phyloP scores from a whole-genome alignment of 441 rosid genomes.

The Croton laevigatus region DNA sequence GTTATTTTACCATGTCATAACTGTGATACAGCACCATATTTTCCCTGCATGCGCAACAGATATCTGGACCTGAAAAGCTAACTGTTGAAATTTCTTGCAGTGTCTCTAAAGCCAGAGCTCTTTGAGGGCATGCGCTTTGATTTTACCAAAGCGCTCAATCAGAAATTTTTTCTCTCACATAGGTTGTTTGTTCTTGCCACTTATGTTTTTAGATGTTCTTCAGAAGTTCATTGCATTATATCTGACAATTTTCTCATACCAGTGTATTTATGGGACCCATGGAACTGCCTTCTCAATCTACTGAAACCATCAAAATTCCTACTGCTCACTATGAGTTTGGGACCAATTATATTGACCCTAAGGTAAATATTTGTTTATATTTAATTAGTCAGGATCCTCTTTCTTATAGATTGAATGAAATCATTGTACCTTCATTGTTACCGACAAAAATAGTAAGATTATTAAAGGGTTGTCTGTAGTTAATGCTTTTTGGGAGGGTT shows the following conservation, averaged over 20 bases:
- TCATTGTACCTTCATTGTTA: background rate
- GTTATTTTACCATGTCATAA: background rate
- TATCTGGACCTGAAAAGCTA: background rate
- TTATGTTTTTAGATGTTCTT: background rate
- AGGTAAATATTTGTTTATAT: slow-evolving; percentile 34
- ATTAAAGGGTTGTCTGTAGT: slow-evolving; percentile 34
- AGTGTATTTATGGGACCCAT: slow-evolving; percentile 90
- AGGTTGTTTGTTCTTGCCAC: slow-evolving; percentile 39
- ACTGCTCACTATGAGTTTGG: slow-evolving; percentile 93
- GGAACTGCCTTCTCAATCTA: slow-evolving; percentile 81
- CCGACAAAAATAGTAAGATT: slow-evolving; percentile 17
- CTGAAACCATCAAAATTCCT: slow-evolving; percentile 81
- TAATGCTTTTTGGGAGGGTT: slow-evolving; percentile 90
- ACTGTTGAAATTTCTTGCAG: slow-evolving; percentile 43
- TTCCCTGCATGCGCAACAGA: background rate
- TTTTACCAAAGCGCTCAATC: slow-evolving; percentile 85
- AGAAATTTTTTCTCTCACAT: slow-evolving; percentile 80
- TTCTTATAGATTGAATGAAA: background rate
- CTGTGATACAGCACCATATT: background rate
- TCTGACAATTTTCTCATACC: slow-evolving; percentile 18
- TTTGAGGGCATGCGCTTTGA: slow-evolving; percentile 98
- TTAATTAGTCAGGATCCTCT: slow-evolving; percentile 6
- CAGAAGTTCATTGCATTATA: slow-evolving; percentile 7
- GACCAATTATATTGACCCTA: slow-evolving; percentile 76
- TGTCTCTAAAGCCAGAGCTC: slow-evolving; percentile 87